These are phyloP conservation scores for Geosmithia morbida DNA, from an alignment of 2,329 filamentous ascomycete species.

Conservation along the genomic window DNA sequence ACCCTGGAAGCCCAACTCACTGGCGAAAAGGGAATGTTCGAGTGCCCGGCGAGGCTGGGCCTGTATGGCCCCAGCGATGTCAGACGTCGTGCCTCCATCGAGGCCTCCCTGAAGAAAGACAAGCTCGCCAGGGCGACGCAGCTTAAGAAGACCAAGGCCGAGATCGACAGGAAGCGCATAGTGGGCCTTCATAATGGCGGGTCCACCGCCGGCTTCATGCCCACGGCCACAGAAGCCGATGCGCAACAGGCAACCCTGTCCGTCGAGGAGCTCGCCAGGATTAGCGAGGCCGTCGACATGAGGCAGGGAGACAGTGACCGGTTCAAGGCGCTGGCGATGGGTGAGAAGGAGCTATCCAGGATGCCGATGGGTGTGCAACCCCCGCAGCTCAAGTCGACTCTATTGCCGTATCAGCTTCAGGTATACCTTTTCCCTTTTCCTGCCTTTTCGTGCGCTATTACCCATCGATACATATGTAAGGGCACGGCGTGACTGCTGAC, in stretches of 20 bases:
- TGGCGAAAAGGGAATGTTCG: slow-evolving; percentile 50
- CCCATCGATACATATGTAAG: no score
- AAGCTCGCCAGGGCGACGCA: slow-evolving; percentile 46
- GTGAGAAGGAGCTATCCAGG: slow-evolving; percentile 53
- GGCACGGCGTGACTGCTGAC: slow-evolving; percentile 10
- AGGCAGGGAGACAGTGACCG: slow-evolving; percentile 38
- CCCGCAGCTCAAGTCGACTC: slow-evolving; percentile 41
- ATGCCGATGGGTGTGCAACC: slow-evolving; percentile 65
- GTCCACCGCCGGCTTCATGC: slow-evolving; percentile 18
- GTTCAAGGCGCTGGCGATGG: slow-evolving; percentile 55
- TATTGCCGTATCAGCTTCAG: slow-evolving; percentile 68
- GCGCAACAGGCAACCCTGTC: slow-evolving; percentile 17
- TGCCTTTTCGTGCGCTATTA: background rate
- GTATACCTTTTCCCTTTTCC: slow-evolving; percentile 13
- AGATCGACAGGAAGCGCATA: slow-evolving; percentile 34
- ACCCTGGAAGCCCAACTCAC: slow-evolving; percentile 55
- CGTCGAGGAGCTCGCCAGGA: slow-evolving; percentile 49
- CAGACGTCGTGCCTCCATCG: slow-evolving; percentile 35
- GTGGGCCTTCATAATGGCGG: slow-evolving; percentile 22
- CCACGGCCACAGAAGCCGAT: slow-evolving; percentile 3
- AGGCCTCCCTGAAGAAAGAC: slow-evolving; percentile 46
- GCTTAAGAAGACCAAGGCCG: slow-evolving; percentile 35
- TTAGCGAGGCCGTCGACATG: slow-evolving; percentile 54
- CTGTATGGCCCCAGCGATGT: slow-evolving; percentile 55
- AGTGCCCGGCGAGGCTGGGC: slow-evolving; percentile 57